phyloP scores from a whole-genome alignment of 78 protist genomes.

The Polysphondylium violaceum region DNA sequence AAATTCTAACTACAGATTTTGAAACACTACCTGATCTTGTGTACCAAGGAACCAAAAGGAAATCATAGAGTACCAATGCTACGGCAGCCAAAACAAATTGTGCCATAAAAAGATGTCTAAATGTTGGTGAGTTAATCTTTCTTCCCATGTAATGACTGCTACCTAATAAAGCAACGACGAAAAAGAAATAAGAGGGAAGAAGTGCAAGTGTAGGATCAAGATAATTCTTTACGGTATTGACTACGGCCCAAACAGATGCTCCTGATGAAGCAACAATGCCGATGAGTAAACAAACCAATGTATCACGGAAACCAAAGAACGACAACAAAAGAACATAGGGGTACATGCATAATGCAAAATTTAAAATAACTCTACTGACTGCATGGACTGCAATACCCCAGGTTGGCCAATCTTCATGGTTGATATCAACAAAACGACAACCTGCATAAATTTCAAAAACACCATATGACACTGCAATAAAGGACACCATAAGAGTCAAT shows the following conservation, averaged over 20 bases:
- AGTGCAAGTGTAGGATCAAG: constrained; percentile 29
- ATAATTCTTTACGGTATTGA: constrained; percentile 3
- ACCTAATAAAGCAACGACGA: constrained; percentile 33
- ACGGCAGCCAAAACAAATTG: constrained; percentile 68
- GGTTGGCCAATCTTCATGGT: constrained; percentile 2
- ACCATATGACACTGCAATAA: constrained; percentile 30
- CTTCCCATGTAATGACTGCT: constrained; percentile 35
- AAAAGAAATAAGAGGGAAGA: constrained; percentile 51
- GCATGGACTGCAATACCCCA: constrained; percentile 54
- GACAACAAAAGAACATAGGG: constrained; percentile 29
- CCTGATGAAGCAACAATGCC: constrained; percentile 15
- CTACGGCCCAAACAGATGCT: constrained; percentile 62
- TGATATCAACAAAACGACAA: constrained; percentile 33
- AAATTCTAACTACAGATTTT: constrained; percentile 51
- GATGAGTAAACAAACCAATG: constrained; percentile 16
- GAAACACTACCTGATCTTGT: constrained; percentile 5
- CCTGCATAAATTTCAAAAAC: constrained; percentile 54
- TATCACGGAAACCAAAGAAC: constrained; percentile 44
- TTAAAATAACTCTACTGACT: constrained; percentile 36
- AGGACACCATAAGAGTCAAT: constrained; percentile 7
- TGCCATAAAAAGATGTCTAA: constrained; percentile 68
- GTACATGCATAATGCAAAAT: constrained; percentile 49
- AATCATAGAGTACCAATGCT: constrained; percentile 42
- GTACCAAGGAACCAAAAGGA: constrained; percentile 35
- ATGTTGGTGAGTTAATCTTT: constrained; percentile 34